Base-by-base conservation (phyloP, 148 eudicot species). In the Nyssa sinensis region DNA sequence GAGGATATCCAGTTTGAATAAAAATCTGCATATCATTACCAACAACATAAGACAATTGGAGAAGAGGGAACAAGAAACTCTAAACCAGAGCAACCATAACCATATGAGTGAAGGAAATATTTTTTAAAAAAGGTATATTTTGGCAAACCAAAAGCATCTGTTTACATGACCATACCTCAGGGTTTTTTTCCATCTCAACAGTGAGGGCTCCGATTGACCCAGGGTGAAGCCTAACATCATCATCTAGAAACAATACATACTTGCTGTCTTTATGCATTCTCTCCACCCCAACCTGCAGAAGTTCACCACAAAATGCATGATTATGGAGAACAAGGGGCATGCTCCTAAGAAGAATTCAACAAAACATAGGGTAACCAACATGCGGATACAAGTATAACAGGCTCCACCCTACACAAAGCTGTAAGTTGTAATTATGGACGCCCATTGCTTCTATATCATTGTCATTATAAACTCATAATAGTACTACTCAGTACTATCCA, bases 1-100 rank as follows among this genome's bases (percentile, higher is more conserved):
- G 96, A 57, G 98, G 98, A 76, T 94, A 94, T 71, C 98, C 98
- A 53, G 98, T 94, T 86, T 94, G 98, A 70, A 94, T 94, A 79
- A 95, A 95, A 75, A 95, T 95, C 97, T 95, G 96, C 85, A 81
- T 25, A 62, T 39, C 11, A 72, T 74, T 72, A 30, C 44, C 72
- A 77, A 30, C 31, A 33, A 67, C 51, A 55, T 27, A 70, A 64
- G 24, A 9, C 34, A 64, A 72, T 67, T 19, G 58, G 23, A 63
- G 66, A 53, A 64, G 28, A 64, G 28, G 32, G 19, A 53, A 35
- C 10, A 27, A 39, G 44, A 71, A 47, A 28, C 69, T 59, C 21
- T 23, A 63, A 51, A 33, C 35, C 11, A n/a, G n/a, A n/a, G n/a
- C 12, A 1, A 32, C 17, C 17, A 12, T 11, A 44, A 13, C 51